Percentiles rank a stretch among this genome's conserved stretches.
Evolutionary conservation across 768 basidiomycete genomes (phyloP).

Genomic region (Suillus clintonianus): DNA sequence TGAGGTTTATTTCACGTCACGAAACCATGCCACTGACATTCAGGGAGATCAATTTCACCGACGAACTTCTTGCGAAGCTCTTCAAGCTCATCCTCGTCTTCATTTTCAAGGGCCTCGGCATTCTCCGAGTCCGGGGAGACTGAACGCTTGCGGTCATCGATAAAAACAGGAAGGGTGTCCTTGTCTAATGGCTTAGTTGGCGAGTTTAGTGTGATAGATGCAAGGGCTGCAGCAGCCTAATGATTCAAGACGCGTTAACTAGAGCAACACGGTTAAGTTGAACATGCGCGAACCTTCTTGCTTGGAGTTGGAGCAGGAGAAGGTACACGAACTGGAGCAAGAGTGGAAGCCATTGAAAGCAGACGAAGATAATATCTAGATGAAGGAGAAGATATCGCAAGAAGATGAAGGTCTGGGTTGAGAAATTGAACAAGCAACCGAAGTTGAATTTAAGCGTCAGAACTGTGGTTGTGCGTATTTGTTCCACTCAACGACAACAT

Average conservation of each 20-base stretch:
- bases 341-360: conserved; percentile 23
- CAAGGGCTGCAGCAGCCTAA: conserved; percentile 45
- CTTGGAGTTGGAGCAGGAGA: conserved; percentile 44
- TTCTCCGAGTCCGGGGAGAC: conserved; percentile 27
- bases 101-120: conserved; percentile 27
- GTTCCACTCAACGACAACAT: conserved; percentile 25
- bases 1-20: background rate
- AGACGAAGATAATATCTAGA: conserved; percentile 3
- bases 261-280: background rate
- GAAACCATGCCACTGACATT: conserved; percentile 36
- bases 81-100: conserved; percentile 35
- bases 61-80: conserved; percentile 54
- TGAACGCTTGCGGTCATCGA: conserved; percentile 36
- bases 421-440: background rate
- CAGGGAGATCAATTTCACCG: conserved; percentile 63
- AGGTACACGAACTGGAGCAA: conserved; percentile 17
- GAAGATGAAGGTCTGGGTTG: conserved; percentile 5
- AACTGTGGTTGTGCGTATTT: conserved; percentile 30
- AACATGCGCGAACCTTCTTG: conserved; percentile 44
- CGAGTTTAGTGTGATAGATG: conserved; percentile 43
- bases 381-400: conserved; percentile 3
- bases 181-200: conserved; percentile 31
- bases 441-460: conserved; percentile 19
- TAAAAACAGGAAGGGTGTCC: conserved; percentile 5
- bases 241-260: background rate